Conservation (phyloP, 805 yeast species). For the Wickerhamiella vanderwaltii region DNA sequence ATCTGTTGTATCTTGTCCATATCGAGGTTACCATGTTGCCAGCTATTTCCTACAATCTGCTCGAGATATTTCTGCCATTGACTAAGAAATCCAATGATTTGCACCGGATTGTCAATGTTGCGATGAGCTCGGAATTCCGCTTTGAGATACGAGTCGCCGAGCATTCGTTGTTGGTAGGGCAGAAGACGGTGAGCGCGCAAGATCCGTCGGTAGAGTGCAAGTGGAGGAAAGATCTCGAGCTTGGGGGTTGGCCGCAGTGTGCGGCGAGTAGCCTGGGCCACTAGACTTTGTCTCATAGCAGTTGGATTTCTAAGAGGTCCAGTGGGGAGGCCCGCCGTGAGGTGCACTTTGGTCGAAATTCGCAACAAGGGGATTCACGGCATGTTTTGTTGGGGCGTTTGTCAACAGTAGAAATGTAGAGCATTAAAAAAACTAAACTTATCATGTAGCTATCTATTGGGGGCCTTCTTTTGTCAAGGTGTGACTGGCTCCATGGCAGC, state of each 20-base stretch:
- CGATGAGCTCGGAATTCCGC: conserved; percentile 82
- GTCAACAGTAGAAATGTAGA: too few relatives aligned
- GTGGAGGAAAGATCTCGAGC: conserved; percentile 56
- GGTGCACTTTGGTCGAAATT: too few relatives aligned
- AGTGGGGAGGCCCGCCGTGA: too few relatives aligned
- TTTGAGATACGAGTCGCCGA: conserved; percentile 85
- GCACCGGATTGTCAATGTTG: conserved; percentile 73
- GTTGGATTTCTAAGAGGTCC: not conserved
- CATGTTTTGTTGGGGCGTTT: too few relatives aligned
- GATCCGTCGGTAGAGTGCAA: conserved; percentile 64
- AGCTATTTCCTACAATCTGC: conserved; percentile 36
- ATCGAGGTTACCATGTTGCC: conserved; percentile 54
- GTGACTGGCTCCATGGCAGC: too few relatives aligned
- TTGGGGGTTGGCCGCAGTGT: conserved; percentile 18
- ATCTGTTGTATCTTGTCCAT: conserved; percentile 59
- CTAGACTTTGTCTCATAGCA: conserved; percentile 5
- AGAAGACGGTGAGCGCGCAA: conserved; percentile 60
- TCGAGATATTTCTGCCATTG: conserved; percentile 66
- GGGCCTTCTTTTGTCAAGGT: too few relatives aligned
- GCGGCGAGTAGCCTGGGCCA: conserved; percentile 17
- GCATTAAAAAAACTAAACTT: too few relatives aligned
- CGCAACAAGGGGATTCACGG: too few relatives aligned
- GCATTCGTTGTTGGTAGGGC: conserved; percentile 54
- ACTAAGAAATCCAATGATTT: conserved; percentile 83
- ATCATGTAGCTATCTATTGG: too few relatives aligned